Evolutionary conservation across 1,139 yeast species (phyloP).

Genomic region (Lodderomyces margitis): DNA sequence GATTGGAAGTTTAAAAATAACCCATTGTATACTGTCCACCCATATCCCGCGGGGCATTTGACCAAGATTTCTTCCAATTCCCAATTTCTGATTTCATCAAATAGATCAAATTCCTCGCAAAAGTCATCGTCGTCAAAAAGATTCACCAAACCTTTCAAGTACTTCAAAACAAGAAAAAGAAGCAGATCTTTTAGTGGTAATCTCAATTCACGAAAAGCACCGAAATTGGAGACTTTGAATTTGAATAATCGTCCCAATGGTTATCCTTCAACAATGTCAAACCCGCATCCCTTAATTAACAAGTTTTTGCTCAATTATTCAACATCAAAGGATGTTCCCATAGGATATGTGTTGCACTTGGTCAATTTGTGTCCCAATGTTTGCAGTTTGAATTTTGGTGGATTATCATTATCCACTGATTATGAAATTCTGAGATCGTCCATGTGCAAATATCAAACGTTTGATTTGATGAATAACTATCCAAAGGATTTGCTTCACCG

Average conservation of each 20-base stretch:
- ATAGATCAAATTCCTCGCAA: conserved; percentile 19
- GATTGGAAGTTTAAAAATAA: conserved; percentile 81
- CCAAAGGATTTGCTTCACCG: conserved; percentile 28
- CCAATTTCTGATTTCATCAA: conserved; percentile 19
- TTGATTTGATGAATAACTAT: conserved; percentile 40
- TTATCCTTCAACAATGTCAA: conserved; percentile 1
- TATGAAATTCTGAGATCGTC: conserved; percentile 43
- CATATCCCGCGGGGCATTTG: conserved; percentile 19
- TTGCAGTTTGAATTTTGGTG: conserved; percentile 48
- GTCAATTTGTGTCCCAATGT: conserved; percentile 60
- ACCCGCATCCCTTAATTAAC: conserved; percentile 58
- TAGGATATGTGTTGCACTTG: conserved; percentile 63
- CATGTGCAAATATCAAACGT: conserved; percentile 36
- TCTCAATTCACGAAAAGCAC: conserved; percentile 11
- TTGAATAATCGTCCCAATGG: conserved; percentile 7
- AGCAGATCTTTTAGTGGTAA: conserved; percentile 14
- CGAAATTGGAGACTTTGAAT: conserved; percentile 15
- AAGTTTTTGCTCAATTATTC: conserved; percentile 57
- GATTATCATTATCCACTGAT: conserved; percentile 56
- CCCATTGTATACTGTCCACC: conserved; percentile 52
- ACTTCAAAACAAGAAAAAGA: conserved; percentile 25
- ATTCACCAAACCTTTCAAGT: conserved; percentile 25
- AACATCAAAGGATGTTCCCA: conserved; percentile 62
- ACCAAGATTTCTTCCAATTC: conserved; percentile 24
- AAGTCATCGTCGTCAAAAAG: conserved; percentile 20